These are phyloP conservation scores for Grosmannia serpens DNA, from an alignment of 2,329 filamentous ascomycete genomes.

Conservation along the genomic window DNA sequence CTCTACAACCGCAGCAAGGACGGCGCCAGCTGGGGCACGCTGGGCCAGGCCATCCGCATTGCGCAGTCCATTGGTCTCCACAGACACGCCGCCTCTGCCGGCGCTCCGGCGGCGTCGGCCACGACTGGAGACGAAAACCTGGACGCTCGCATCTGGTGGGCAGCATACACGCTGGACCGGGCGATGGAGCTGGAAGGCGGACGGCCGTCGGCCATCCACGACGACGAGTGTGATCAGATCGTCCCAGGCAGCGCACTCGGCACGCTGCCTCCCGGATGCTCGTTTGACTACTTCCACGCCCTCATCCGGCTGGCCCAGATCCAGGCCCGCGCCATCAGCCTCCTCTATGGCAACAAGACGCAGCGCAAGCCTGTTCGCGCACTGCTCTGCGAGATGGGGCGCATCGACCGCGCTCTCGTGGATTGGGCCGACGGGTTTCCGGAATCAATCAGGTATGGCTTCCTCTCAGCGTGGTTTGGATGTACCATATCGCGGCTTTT, in stretches of 20 bases:
- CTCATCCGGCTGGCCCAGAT: conserved; percentile 3
- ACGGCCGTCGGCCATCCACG: conserved; percentile 3
- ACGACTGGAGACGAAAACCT: not conserved
- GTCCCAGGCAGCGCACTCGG: not conserved
- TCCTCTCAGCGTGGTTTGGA: too few relatives aligned
- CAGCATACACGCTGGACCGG: conserved; percentile 5
- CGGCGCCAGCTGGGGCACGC: conserved; percentile 5
- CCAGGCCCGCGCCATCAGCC: not conserved
- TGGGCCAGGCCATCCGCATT: conserved; percentile 4
- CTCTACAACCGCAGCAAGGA: conserved; percentile 8
- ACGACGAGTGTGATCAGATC: conserved; percentile 4
- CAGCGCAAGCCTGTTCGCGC: not conserved
- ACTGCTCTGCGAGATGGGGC: conserved; percentile 5
- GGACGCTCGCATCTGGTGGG: conserved; percentile 4
- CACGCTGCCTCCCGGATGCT: not conserved
- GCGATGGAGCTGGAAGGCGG: conserved; percentile 8
- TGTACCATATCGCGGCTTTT: not conserved
- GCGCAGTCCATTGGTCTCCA: conserved; percentile 6
- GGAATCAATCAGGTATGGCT: not conserved
- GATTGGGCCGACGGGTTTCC: conserved; percentile 7
- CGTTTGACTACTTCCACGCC: conserved; percentile 2
- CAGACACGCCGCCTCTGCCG: not conserved
- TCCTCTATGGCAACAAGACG: not conserved
- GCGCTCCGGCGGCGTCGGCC: not conserved
- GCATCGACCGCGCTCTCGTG: conserved; percentile 5